Percentiles rank a stretch among this genome's conserved stretches.
phyloP scores from a whole-genome alignment of 306 rosid species.

The Glycine soja region DNA sequence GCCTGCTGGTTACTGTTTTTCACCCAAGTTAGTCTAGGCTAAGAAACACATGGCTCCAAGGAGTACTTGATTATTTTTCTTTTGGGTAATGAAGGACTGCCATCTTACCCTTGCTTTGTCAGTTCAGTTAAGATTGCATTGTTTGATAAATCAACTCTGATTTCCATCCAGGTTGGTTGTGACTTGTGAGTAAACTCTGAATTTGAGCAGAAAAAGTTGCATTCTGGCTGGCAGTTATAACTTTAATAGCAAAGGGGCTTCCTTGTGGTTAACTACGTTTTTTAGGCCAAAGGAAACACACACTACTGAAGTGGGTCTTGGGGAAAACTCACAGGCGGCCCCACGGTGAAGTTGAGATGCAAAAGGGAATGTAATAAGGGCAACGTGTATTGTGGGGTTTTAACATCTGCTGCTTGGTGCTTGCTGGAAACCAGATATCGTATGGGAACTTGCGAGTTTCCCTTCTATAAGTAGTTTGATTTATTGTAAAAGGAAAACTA shows the following conservation, averaged over 20 bases:
- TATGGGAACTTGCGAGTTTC: slow-evolving; percentile 2
- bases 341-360: background rate
- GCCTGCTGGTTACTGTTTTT: background rate
- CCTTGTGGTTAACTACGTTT: background rate
- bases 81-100: background rate
- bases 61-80: slow-evolving; percentile 1
- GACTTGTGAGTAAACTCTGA: background rate
- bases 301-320: background rate
- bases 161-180: slow-evolving; percentile 4
- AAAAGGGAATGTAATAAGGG: background rate
- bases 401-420: background rate
- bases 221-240: background rate
- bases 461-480: slow-evolving; percentile 5
- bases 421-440: background rate
- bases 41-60: background rate
- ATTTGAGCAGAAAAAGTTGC: background rate
- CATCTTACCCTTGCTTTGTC: background rate
- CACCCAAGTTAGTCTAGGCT: background rate
- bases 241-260: slow-evolving; percentile 1
- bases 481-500: slow-evolving; percentile 20
- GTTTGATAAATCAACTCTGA: slow-evolving; percentile 1
- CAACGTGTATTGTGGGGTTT: background rate
- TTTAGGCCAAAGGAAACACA: background rate
- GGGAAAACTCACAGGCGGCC: background rate
- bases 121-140: slow-evolving; percentile 32